Conservation (phyloP, 331 rosid genomes). For the Arachis monticola region DNA sequence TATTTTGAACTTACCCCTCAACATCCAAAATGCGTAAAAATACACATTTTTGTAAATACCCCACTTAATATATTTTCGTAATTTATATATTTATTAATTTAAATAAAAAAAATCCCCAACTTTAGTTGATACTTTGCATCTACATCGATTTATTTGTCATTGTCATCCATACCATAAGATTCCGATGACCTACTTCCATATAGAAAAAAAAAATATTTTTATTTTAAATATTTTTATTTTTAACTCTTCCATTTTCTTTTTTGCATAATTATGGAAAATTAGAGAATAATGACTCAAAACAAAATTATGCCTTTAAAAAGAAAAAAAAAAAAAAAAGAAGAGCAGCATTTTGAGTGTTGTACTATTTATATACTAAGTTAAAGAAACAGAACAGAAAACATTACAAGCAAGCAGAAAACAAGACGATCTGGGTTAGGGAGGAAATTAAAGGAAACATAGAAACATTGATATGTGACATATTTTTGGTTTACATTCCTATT, state of each 20-base stretch:
- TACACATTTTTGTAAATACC: too few species aligned
- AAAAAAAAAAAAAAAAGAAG: not conserved
- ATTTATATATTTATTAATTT: too few species aligned
- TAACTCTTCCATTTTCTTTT: too few species aligned
- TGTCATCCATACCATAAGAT: conserved; percentile 1
- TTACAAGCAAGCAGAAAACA: not conserved
- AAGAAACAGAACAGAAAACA: conserved; percentile 12
- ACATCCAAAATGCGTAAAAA: too few species aligned
- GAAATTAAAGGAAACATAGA: not conserved
- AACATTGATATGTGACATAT: conserved; percentile 19
- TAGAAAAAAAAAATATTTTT: too few species aligned
- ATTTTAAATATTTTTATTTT: too few species aligned
- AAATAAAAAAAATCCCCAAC: not conserved
- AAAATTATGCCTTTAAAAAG: too few species aligned
- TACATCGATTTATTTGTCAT: conserved; percentile 2
- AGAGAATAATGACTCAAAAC: not conserved
- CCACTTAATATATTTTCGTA: too few species aligned
- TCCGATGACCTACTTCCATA: not conserved
- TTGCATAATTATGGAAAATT: not conserved
- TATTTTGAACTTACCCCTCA: too few species aligned
- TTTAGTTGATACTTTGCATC: not conserved
- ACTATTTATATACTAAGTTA: conserved; percentile 8
- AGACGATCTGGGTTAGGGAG: not conserved
- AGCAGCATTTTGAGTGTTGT: not conserved
- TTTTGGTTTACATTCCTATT: not conserved